Evolutionary conservation across 192 early-diverging fungal species (phyloP), one percentile per base, ranked within the genome.

Genomic region (Phlyctochytrium bullatum): DNA sequence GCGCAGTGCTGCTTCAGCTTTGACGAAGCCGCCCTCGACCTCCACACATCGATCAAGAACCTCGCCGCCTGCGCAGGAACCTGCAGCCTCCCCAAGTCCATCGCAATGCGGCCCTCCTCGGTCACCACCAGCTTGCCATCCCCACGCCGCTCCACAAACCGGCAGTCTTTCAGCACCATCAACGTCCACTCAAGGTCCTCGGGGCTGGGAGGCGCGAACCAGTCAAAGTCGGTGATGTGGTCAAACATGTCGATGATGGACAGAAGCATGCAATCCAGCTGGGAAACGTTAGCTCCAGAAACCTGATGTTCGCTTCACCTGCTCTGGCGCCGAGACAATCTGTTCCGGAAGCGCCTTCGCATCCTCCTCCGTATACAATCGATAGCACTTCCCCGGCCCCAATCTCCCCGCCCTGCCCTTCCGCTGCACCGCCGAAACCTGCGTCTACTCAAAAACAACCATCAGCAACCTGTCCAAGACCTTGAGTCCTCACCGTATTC

Each of bases 311-410:
- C 20, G 20, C 6, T 47, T 20, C 20, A 47, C 40, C 40, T 47
- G 40, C 6, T 14, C 20, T 20, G 40, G 40, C 10, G 6, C 20
- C 20, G 40, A 47, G 40, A 47, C 6, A 47, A 20, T 47, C 40
- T 47, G 40, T 20, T 47, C 40, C 20, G 40, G 40, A 6, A 47
- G 6, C 40, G 10, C 10, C 10, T 47, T 20, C 10, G 10, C 20
- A 20, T 47, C 40, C 20, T 47, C 40, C 67, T 92, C 87, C 0
- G 95, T 99, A 65, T 94, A 99, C 63, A 99, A 79, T 28, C 95
- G 86, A 78, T 96, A 99, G 75, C 95, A 96, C 72, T 97, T 97
- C 40, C 97, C 97, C 1, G 96, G 95, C 0, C 96, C 96, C 2
- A 92, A 90, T 36, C 97, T 85, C 30, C 97, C 97, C 16, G 97